Percentiles rank a stretch among this genome's conserved stretches.
Conservation (phyloP, 75 land plant species). For the Cupressus sempervirens region DNA sequence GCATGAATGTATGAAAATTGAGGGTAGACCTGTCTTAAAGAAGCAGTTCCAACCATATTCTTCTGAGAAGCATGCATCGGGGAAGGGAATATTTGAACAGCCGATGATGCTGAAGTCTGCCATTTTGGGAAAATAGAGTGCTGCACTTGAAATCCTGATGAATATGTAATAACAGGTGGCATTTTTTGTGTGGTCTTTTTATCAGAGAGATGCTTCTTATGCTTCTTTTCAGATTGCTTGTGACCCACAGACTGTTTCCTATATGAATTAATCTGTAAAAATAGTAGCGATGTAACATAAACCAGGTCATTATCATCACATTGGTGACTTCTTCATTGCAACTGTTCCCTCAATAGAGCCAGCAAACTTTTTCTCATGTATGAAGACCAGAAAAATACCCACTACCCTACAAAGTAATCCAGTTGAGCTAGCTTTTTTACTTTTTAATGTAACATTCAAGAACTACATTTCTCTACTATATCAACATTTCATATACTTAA, state of each 20-base stretch:
- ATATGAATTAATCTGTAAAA: background rate
- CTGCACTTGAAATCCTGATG: constrained; percentile 2
- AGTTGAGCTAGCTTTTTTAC: background rate
- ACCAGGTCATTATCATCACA: background rate
- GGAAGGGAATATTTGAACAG: constrained; percentile 7
- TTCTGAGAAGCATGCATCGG: background rate
- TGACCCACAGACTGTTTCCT: background rate
- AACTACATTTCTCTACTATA: background rate
- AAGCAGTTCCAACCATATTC: background rate
- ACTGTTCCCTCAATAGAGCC: background rate
- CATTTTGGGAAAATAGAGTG: background rate
- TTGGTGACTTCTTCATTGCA: background rate
- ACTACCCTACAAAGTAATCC: background rate
- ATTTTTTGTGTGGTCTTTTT: background rate
- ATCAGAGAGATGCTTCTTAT: constrained; percentile 9
- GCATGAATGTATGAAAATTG: constrained; percentile 24
- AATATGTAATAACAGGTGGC: background rate
- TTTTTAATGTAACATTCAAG: background rate
- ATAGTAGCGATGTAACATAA: background rate
- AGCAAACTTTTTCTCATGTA: background rate
- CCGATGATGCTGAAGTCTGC: constrained; percentile 9
- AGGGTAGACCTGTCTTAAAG: constrained; percentile 7
- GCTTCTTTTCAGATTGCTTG: constrained; percentile 10
- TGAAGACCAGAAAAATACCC: background rate
- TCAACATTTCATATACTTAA: background rate